Conservation (phyloP, 2,329 filamentous ascomycete genomes). For the Colletotrichum plurivorum region DNA sequence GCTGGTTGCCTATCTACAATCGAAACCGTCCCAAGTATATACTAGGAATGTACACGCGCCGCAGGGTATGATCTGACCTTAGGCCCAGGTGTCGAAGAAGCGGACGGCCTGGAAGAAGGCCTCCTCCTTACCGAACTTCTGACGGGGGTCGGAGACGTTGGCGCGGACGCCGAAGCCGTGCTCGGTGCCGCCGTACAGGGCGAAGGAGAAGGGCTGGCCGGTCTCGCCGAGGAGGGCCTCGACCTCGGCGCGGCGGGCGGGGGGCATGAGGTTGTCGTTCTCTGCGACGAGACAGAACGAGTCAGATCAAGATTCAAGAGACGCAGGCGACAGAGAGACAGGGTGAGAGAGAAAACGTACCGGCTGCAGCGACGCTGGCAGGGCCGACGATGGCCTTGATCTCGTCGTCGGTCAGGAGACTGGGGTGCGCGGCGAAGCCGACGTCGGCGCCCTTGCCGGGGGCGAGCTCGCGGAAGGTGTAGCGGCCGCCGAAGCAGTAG, state of each 20-base stretch:
- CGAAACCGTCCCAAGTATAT: neutral
- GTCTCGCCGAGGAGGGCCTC: constrained; percentile 71
- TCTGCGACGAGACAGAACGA: constrained; percentile 54
- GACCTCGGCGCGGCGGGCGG: constrained; percentile 65
- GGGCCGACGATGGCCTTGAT: constrained; percentile 70
- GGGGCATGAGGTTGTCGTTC: constrained; percentile 71
- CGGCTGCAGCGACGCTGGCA: constrained; percentile 73
- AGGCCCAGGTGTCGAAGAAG: constrained; percentile 76
- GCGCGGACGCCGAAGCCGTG: constrained; percentile 83
- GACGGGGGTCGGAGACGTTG: constrained; percentile 64
- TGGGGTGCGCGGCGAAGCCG: constrained; percentile 76
- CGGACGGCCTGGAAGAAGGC: constrained; percentile 82
- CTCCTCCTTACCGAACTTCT: constrained; percentile 82
- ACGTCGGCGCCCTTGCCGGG: constrained; percentile 67
- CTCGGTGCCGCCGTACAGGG: constrained; percentile 75
- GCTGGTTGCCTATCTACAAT: neutral
- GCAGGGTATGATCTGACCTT: constrained; percentile 31
- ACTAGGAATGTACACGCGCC: neutral
- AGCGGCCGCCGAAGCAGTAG: constrained; percentile 77
- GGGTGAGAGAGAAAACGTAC: constrained; percentile 49
- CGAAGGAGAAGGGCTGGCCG: constrained; percentile 75
- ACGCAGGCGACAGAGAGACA: neutral
- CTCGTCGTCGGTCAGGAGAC: constrained; percentile 72
- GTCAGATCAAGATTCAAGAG: constrained; percentile 26
- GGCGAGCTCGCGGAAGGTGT: constrained; percentile 67